Base-by-base conservation (phyloP, 2,329 filamentous ascomycete genomes). In the Amauroascus niger region DNA sequence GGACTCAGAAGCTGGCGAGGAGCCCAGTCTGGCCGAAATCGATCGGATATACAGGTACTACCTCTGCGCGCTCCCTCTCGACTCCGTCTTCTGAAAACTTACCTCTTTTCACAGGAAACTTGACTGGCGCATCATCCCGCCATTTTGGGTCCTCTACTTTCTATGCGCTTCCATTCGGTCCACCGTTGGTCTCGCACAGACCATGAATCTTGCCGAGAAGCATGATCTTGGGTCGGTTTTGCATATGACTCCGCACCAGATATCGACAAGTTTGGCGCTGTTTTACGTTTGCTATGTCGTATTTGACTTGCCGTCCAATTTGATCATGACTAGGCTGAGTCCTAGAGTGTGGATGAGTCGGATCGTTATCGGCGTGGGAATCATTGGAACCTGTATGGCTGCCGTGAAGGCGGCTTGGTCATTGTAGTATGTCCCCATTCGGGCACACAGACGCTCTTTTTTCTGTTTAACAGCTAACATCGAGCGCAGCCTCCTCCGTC, bases 261-360 rank as follows among this genome's bases (percentile, higher is more conserved):
- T 88, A 14, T 94, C 88, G 0, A 90, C 86, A 0, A 88, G 87
- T 47, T 74, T 95, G 37, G 87, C 89, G 3, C 76, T 95, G 14
- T 95, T 95, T 74, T 95, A 95, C 66, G 88, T 95, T 57, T 84
- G 87, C 64, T 95, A 95, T 69, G 88, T 95, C 56, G 71, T 95
- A 52, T 94, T 95, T 62, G 89, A 95, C 66, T 79, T 87, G 52
- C 89, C 89, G 0, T 93, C 88, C 4, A 95, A 95, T 67, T 76
- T 95, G 59, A 73, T 93, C 67, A 95, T 95, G 89, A 88, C 84
- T 59, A 83, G 79, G 58, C 76, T 95, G 5, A 89, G 86, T 61
- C 89, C 89, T 1, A 84, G 88, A 57, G 80, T 89, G 2, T 95
- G 89, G 89, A 94, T 95, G 86, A 85, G 87, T 54, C 80, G 89